phyloP scores from a whole-genome alignment of 2,329 filamentous ascomycete species.

The Apiospora koreana region DNA sequence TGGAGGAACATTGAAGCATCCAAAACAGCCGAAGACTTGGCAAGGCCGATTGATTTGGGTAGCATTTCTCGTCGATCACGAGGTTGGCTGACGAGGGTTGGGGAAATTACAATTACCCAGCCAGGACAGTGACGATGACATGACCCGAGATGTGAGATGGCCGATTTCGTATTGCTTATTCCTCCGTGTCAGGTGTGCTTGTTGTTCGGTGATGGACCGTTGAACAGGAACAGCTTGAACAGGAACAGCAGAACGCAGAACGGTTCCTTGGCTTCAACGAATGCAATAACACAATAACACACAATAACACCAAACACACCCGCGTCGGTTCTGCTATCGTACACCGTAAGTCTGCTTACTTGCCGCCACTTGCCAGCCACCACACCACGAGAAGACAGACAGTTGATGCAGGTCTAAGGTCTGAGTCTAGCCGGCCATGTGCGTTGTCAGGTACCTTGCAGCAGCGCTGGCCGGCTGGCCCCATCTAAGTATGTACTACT shows the following conservation, averaged over 20 bases:
- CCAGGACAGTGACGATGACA: neutral
- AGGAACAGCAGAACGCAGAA: neutral
- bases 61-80: neutral
- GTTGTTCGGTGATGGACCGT: neutral
- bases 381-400: neutral
- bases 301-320: too few species aligned
- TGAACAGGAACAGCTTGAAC: too few species aligned
- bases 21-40: neutral
- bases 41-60: neutral
- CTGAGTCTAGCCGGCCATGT: neutral
- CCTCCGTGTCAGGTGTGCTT: neutral
- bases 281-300: neutral
- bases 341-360: neutral
- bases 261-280: neutral
- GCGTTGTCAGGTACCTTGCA: constrained; percentile 7
- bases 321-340: neutral
- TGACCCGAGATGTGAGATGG: neutral
- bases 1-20: neutral
- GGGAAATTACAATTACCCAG: constrained; percentile 1
- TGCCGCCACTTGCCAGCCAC: neutral
- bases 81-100: neutral
- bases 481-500: neutral
- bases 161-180: neutral
- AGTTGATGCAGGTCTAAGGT: constrained; percentile 1
- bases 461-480: neutral